These are phyloP conservation scores for Lecanosticta acicola DNA, from an alignment of 2,329 filamentous ascomycete species.

Conservation along the genomic window DNA sequence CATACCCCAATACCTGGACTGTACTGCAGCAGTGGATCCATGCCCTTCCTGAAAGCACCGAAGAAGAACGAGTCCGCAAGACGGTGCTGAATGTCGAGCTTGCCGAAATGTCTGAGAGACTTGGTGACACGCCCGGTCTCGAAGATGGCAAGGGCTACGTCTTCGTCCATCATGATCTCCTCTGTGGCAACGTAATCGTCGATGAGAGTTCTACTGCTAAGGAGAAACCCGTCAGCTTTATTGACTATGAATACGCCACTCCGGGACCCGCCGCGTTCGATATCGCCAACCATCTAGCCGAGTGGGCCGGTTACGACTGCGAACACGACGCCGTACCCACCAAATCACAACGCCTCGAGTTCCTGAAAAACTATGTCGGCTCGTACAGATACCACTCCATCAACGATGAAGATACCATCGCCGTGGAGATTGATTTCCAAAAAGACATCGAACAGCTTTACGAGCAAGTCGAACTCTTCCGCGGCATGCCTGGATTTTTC, in stretches of 20 bases:
- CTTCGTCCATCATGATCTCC: slow-evolving; percentile 90
- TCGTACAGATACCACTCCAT: slow-evolving; percentile 54
- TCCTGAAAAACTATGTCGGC: slow-evolving; percentile 75
- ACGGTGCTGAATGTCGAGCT: slow-evolving; percentile 68
- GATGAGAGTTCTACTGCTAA: slow-evolving; percentile 23
- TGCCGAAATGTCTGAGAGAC: slow-evolving; percentile 59
- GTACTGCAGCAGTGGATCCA: slow-evolving; percentile 95
- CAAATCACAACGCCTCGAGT: slow-evolving; percentile 66
- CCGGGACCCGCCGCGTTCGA: slow-evolving; percentile 94
- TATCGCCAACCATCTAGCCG: slow-evolving; percentile 94
- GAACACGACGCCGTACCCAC: slow-evolving; percentile 81
- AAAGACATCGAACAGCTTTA: slow-evolving; percentile 64
- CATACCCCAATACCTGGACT: slow-evolving; percentile 84
- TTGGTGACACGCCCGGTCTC: slow-evolving; percentile 72
- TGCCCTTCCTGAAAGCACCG: slow-evolving; percentile 69
- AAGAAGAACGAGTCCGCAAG: slow-evolving; percentile 62
- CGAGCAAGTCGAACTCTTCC: slow-evolving; percentile 77
- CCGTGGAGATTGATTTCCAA: slow-evolving; percentile 45
- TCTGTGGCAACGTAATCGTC: slow-evolving; percentile 97
- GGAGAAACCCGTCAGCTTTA: slow-evolving; percentile 62
- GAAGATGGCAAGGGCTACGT: slow-evolving; percentile 68
- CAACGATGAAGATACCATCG: slow-evolving; percentile 43
- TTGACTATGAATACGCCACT: slow-evolving; percentile 97
- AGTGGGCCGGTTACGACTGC: slow-evolving; percentile 97
- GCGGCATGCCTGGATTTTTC: slow-evolving; percentile 83